These are phyloP conservation scores for Diaporthe batatas DNA, from an alignment of 2,329 filamentous ascomycete genomes.

Conservation along the genomic window DNA sequence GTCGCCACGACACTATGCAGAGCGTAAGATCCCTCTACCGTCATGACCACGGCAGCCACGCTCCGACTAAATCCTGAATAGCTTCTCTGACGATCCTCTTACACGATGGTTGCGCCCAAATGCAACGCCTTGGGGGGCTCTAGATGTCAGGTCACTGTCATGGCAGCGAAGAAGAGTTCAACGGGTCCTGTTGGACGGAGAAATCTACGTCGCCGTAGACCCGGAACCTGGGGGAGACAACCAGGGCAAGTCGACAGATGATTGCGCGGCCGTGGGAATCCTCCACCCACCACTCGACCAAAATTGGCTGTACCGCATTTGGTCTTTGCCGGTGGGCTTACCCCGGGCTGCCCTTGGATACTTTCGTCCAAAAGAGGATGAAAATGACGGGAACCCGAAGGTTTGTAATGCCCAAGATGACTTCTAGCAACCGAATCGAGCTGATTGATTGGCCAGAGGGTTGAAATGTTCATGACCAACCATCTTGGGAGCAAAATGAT, in stretches of 20 bases:
- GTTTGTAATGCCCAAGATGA: neutral
- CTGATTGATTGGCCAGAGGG: neutral
- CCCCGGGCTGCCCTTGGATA: neutral
- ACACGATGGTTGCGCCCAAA: constrained; percentile 6
- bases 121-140: neutral
- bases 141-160: neutral
- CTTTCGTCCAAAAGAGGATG: neutral
- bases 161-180: constrained; percentile 16
- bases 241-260: neutral
- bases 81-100: constrained; percentile 11
- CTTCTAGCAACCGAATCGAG: neutral
- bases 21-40: neutral
- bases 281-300: neutral
- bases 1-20: constrained; percentile 3
- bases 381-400: neutral
- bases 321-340: neutral
- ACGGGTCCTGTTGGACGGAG: neutral
- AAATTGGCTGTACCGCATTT: neutral
- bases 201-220: neutral
- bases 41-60: neutral
- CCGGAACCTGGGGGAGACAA: neutral
- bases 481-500: neutral
- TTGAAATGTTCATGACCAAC: constrained; percentile 2
- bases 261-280: neutral
- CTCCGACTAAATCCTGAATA: neutral